These are phyloP conservation scores for Dianthus caryophyllus DNA, from an alignment of 148 eudicot species.

Conservation along the genomic window DNA sequence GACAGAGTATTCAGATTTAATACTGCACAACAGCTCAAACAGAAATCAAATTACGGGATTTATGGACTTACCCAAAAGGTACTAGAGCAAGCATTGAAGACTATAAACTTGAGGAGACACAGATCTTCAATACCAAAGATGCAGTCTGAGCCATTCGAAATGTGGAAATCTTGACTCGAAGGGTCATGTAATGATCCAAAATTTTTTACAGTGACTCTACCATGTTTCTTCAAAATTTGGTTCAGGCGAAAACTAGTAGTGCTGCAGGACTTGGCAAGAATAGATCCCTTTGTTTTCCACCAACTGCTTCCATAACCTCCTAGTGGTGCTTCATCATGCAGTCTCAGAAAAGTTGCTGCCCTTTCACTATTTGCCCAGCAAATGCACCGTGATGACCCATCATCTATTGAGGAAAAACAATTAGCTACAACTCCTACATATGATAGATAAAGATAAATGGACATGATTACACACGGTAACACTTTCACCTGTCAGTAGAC, in stretches of 20 bases:
- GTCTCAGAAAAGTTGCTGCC: constrained; percentile 52
- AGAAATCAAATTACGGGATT: neutral
- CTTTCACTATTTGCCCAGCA: constrained; percentile 72
- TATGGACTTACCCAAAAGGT: constrained; percentile 54
- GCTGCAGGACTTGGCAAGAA: constrained; percentile 17
- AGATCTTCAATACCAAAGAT: constrained; percentile 44
- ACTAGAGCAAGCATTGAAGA: constrained; percentile 55
- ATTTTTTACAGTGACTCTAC: constrained; percentile 55
- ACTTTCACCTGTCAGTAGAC: neutral
- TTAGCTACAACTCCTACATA: too few relatives aligned
- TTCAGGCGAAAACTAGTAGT: constrained; percentile 27
- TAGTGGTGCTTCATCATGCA: constrained; percentile 35
- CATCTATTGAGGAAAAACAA: constrained; percentile 37
- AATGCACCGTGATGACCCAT: constrained; percentile 71
- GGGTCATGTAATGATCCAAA: constrained; percentile 53
- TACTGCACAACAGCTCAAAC: neutral
- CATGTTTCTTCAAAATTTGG: constrained; percentile 51
- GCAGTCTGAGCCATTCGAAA: constrained; percentile 40
- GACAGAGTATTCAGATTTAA: neutral
- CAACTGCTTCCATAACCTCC: constrained; percentile 24
- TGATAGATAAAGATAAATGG: neutral
- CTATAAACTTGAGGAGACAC: constrained; percentile 40
- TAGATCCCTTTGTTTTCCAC: constrained; percentile 20
- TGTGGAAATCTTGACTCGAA: constrained; percentile 47
- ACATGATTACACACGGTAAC: neutral